phyloP scores from a whole-genome alignment of 176 grass and related monocot species.

The Oryza meyeriana region DNA sequence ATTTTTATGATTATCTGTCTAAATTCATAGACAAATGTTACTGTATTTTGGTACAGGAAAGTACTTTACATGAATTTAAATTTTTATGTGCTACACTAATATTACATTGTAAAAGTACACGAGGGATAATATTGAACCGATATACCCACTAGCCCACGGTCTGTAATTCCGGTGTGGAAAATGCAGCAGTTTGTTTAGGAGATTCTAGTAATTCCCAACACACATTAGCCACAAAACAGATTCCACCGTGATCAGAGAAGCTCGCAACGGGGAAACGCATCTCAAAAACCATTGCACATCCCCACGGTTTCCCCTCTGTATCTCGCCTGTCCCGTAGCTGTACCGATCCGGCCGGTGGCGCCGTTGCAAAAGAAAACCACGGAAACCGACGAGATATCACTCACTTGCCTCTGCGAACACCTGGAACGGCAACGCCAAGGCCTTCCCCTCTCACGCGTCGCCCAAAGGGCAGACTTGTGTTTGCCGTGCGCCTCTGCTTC shows the following conservation, averaged over 20 bases:
- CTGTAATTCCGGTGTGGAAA: background rate
- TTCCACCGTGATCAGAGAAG: background rate
- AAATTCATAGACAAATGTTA: too few relatives aligned
- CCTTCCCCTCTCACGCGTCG: background rate
- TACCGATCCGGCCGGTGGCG: slow-evolving; percentile 28
- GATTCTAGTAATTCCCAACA: background rate
- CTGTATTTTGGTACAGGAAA: too few relatives aligned
- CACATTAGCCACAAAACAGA: background rate
- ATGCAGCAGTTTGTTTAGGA: background rate
- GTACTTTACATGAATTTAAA: too few relatives aligned
- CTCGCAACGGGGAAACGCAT: background rate
- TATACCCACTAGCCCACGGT: background rate
- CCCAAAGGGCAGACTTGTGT: background rate
- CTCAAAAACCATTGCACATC: background rate
- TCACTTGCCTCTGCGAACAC: slow-evolving; percentile 20
- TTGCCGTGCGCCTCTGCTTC: background rate
- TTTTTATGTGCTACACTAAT: too few relatives aligned
- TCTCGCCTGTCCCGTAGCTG: slow-evolving; percentile 22
- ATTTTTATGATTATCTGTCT: too few relatives aligned
- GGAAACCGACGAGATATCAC: slow-evolving; percentile 16
- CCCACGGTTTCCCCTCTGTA: slow-evolving; percentile 16
- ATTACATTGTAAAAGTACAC: background rate
- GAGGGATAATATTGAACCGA: background rate
- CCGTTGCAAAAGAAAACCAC: slow-evolving; percentile 5
- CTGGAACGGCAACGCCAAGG: background rate